phyloP scores from a whole-genome alignment of 345 rosid species.

The Citrus unshiu region DNA sequence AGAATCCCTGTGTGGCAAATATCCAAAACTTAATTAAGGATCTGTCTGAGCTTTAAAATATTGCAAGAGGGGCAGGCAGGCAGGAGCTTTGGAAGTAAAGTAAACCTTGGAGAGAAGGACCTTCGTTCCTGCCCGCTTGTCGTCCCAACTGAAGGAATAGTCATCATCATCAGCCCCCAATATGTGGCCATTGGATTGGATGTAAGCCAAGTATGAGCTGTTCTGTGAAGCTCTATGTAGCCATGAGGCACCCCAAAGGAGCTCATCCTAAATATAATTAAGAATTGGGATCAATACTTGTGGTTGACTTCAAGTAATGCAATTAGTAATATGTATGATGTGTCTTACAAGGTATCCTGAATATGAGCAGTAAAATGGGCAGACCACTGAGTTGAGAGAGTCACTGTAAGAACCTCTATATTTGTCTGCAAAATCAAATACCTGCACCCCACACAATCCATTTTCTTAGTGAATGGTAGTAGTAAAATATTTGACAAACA shows the following conservation, averaged over 20 bases:
- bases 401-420: constrained; percentile 66
- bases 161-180: constrained; percentile 63
- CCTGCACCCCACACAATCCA: constrained; percentile 29
- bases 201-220: constrained; percentile 45
- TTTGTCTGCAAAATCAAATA: constrained; percentile 65
- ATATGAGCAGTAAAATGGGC: constrained; percentile 79
- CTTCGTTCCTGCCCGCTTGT: constrained; percentile 66
- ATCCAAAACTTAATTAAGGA: background rate
- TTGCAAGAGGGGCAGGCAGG: background rate
- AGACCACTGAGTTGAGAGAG: constrained; percentile 54
- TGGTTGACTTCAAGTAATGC: background rate
- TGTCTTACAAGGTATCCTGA: constrained; percentile 54
- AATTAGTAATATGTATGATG: background rate
- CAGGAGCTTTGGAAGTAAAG: background rate
- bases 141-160: constrained; percentile 77
- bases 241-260: constrained; percentile 82
- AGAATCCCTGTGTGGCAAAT: constrained; percentile 40
- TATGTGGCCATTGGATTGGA: constrained; percentile 54
- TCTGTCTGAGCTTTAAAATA: background rate
- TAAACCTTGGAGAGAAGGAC: constrained; percentile 61
- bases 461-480: background rate
- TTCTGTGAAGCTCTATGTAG: constrained; percentile 57
- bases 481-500: background rate
- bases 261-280: constrained; percentile 49
- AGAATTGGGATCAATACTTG: background rate